Base-by-base conservation (phyloP, 345 rosid genomes). In the Camelina neglecta region DNA sequence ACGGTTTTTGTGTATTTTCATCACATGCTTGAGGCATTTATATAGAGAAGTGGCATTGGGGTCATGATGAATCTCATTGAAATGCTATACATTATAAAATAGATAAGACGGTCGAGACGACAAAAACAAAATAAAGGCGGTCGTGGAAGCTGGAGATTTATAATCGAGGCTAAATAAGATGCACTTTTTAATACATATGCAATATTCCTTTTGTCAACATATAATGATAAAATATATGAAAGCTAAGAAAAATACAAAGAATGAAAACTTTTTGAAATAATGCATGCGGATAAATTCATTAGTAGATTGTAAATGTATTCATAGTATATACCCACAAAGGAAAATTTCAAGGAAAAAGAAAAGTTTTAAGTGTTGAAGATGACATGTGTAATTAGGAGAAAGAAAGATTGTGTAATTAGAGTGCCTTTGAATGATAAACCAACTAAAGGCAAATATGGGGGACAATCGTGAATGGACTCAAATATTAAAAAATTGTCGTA, bases 41-140 rank as follows among this genome's bases (percentile, higher is more conserved):
- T 77, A 77, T 71, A 77, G 80, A 70, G 70, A 76, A 44, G 47
- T 56, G 72, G 38, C 48, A 71, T 64, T 64, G 72, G 42, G 42
- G 57, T 56, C 47, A 20, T 77, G 75, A 20, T 76, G 71, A 48
- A 64, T 38, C 26, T 16, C 21, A 18, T 38, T 62, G 26, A 26
- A 67, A n/a, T 13, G 58, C 11, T 61, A 18, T n/a, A 35, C 59
- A 62, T 54, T 62, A 63, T 70, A 63, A 63, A 70, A 76, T 76
- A 62, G 36, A 35, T 11, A 56, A 55, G 75, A 60, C 71, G 80
- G 80, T 63, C 65, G 59, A 23, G 45, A 11, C 49, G 16, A 36
- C 10, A 12, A 39, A 33, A 33, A 1, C 6, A 1, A 7, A 33
- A 29, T 3, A 33, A 33, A 33, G 2, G 36, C 36, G 36, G 8